Evolutionary conservation across 306 rosid species (phyloP).

Genomic region (Amphicarpaea edgeworthii): DNA sequence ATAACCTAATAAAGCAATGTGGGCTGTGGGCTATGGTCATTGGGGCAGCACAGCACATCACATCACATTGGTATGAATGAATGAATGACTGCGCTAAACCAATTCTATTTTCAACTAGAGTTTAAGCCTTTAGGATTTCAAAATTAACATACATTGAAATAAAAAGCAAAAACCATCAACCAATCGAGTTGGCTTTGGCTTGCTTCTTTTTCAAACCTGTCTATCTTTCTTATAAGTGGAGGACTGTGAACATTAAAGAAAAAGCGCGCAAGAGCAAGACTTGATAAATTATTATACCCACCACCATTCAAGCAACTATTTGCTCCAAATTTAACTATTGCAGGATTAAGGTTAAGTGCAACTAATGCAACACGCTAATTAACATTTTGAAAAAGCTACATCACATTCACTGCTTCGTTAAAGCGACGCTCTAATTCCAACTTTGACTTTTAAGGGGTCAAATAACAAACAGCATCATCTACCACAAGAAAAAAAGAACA

Average conservation of each 20-base stretch:
- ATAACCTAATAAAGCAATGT: conserved; percentile 3
- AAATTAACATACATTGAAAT: neutral
- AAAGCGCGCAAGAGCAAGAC: neutral
- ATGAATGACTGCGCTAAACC: neutral
- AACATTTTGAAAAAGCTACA: neutral
- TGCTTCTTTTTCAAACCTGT: neutral
- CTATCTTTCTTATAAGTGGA: too few relatives aligned
- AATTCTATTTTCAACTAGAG: neutral
- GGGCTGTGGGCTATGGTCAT: neutral
- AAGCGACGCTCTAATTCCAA: neutral
- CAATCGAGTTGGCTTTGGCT: neutral
- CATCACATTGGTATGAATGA: neutral
- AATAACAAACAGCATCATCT: neutral
- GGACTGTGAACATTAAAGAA: neutral
- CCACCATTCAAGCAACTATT: conserved; percentile 49
- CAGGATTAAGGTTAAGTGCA: conserved; percentile 37
- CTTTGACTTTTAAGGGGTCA: conserved; percentile 23
- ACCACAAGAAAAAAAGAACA: conserved; percentile 5
- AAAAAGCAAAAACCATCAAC: too few relatives aligned
- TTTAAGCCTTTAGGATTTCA: too few relatives aligned
- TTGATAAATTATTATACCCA: conserved; percentile 21
- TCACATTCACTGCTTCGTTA: neutral
- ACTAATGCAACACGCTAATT: neutral
- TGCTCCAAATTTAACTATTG: conserved; percentile 38
- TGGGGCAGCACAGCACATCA: too few relatives aligned